Base-by-base conservation (phyloP, 768 basidiomycete genomes). In the Termitomyces sp. region DNA sequence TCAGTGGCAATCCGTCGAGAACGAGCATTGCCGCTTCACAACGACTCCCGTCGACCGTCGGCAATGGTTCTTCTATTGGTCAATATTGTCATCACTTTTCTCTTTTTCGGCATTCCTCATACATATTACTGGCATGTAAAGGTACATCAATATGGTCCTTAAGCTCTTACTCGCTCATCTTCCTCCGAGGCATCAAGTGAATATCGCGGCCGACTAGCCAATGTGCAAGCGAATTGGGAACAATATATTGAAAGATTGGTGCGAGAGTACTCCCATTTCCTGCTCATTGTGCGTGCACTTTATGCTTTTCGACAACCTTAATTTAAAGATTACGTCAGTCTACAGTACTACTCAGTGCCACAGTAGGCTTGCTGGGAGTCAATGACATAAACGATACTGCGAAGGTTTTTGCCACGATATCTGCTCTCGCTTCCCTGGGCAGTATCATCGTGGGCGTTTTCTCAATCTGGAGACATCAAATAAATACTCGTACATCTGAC, bases 391-490 rank as follows among this genome's bases (percentile, higher is more conserved):
- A 71, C 32, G 67, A 70, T 57, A 60, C 65, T n/a, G 67, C 69
- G 14, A 65, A 69, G 55, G 64, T 76, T 24, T 71, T 74, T 5
- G 74, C 79, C 4, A 75, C 75, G 24, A 65, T 79, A 5, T 81
- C 82, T 5, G 71, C 78, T 13, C 73, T 83, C 41, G 71, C 75
- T 24, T 79, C 82, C 18, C 68, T 83, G n/a, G 79, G 80, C 5
- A 83, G 81, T 60, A 79, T 82, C 55, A 79, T 81, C 14, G 72
- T 78, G 13, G 82, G 80, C 5, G 80, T 82, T 1, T 83, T 83
- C 62, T 80, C 77, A 43, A 79, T 82, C 20, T 83, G 82, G 82
- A 70, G 74, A 55, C 81, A 83, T 62, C 81, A 82, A 62, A 71
- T 74, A 11, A 79, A 80, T 56, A 73, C 73, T 9, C 69, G 72